Percentiles rank a stretch among this genome's conserved stretches.
Evolutionary conservation across 306 rosid species (phyloP).

Genomic region (Heteromeles arbutifolia): DNA sequence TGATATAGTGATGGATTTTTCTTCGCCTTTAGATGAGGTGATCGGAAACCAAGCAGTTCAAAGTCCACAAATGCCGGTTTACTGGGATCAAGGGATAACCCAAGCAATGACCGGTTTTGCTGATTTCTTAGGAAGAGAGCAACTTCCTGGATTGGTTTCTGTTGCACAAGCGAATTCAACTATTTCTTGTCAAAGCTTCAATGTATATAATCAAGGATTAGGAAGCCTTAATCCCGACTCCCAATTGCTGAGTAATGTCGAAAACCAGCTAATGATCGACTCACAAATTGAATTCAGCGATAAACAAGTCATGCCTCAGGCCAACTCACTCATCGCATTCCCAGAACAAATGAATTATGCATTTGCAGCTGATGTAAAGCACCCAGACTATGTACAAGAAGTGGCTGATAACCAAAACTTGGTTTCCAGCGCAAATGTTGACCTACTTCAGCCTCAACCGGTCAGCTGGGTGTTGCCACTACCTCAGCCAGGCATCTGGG

Average conservation of each 20-base stretch:
- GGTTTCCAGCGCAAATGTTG: background rate
- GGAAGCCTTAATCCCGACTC: background rate
- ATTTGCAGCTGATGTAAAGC: background rate
- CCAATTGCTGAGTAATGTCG: background rate
- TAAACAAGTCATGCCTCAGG: background rate
- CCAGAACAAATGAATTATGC: background rate
- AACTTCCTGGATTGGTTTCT: background rate
- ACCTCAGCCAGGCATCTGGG: background rate
- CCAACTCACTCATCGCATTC: background rate
- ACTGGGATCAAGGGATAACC: constrained; percentile 19
- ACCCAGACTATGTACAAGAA: background rate
- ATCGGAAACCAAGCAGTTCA: constrained; percentile 3
- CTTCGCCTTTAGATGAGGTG: constrained; percentile 3
- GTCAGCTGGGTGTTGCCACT: background rate
- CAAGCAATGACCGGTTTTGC: background rate
- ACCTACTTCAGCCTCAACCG: background rate
- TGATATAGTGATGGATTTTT: background rate
- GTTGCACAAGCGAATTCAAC: background rate
- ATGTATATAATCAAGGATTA: background rate
- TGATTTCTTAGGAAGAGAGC: background rate
- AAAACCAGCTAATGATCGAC: background rate
- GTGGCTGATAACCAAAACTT: background rate
- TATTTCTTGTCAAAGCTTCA: background rate
- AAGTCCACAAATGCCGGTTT: background rate
- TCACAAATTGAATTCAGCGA: background rate